Evolutionary conservation across 768 basidiomycete genomes (phyloP), one percentile per base, ranked within the genome.

Genomic region (Xanthoconium purpureum): DNA sequence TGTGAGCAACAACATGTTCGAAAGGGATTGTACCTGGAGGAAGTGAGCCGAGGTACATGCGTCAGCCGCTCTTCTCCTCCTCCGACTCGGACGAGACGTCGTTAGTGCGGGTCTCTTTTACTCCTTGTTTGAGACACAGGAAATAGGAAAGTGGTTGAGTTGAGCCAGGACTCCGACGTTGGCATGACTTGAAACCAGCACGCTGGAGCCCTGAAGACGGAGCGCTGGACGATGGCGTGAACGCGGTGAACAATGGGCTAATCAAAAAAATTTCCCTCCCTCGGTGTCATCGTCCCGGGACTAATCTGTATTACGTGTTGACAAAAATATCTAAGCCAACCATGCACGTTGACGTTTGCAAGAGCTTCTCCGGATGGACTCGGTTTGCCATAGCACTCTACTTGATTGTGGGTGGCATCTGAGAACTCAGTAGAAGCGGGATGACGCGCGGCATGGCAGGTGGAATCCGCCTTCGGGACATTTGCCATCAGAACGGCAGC

Each of bases 361-460:
- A 24, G 24, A 14, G 20, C 35, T 45, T 53, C 40, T 37, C 18
- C 45, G 40, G 40, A 50, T 46, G 45, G 52, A 37, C 18, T 35
- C 40, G 33, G 49, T 44, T 51, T 40, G 12, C 24, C 14, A 43
- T 24, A 15, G 12, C 17, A 46, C 30, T 20, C 14, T 30, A 55
- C 11, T 32, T 32, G 49, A 39, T 43, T 50, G 35, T 24, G 47
- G 39, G 43, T 50, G 32, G n/a, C n/a, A 40, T 35, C 35, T 44
- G 50, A 48, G 53, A 36, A 40, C 36, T 33, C 42, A 32, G 30
- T 50, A 28, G 18, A 37, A 45, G 48, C 39, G 40, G 48, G 18
- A 24, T 36, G 47, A 55, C 55, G 36, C 54, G 40, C 52, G 59
- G 59, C 55, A 55, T 50, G 46, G 50, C 24, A 24, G 45, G 38